Percentiles rank a stretch among this genome's conserved stretches.
Evolutionary conservation across 768 basidiomycete genomes (phyloP).

Genomic region (Boletus rex-veris): DNA sequence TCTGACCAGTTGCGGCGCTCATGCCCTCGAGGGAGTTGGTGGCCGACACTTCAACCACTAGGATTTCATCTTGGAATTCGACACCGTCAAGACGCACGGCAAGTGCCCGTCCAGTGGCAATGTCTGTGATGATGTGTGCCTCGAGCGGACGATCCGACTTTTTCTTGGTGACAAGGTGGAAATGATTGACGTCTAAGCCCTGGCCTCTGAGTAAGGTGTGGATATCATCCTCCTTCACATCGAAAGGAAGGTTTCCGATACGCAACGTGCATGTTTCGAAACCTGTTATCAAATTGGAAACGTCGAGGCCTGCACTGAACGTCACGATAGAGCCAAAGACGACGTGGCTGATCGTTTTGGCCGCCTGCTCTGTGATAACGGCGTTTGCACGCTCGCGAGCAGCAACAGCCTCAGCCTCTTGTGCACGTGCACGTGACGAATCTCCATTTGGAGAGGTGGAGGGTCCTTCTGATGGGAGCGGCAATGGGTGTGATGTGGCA

Average conservation of each 20-base stretch:
- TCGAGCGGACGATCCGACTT: constrained; percentile 32
- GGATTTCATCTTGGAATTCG: constrained; percentile 42
- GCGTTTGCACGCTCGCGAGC: constrained; percentile 11
- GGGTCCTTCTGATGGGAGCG: not conserved
- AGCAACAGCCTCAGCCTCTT: constrained; percentile 13
- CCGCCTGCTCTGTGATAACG: constrained; percentile 37
- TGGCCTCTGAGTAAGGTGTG: constrained; percentile 41
- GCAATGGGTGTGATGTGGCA: not conserved
- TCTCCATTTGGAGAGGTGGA: not conserved
- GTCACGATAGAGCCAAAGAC: constrained; percentile 48
- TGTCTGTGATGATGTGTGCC: constrained; percentile 42
- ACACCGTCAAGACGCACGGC: constrained; percentile 45
- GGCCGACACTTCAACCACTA: constrained; percentile 42
- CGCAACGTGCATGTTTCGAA: constrained; percentile 51
- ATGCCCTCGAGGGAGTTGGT: constrained; percentile 41
- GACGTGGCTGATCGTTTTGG: constrained; percentile 39
- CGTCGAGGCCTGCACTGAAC: constrained; percentile 47
- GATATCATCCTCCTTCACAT: constrained; percentile 40
- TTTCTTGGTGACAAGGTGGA: constrained; percentile 35
- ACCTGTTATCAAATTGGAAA: constrained; percentile 43
- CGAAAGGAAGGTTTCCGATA: constrained; percentile 43
- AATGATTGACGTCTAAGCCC: constrained; percentile 34
- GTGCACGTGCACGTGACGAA: not conserved
- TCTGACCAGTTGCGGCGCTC: constrained; percentile 33
- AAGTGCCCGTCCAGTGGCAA: constrained; percentile 39